phyloP scores from a whole-genome alignment of 2,329 filamentous ascomycete species.

The Trichoderma breve region DNA sequence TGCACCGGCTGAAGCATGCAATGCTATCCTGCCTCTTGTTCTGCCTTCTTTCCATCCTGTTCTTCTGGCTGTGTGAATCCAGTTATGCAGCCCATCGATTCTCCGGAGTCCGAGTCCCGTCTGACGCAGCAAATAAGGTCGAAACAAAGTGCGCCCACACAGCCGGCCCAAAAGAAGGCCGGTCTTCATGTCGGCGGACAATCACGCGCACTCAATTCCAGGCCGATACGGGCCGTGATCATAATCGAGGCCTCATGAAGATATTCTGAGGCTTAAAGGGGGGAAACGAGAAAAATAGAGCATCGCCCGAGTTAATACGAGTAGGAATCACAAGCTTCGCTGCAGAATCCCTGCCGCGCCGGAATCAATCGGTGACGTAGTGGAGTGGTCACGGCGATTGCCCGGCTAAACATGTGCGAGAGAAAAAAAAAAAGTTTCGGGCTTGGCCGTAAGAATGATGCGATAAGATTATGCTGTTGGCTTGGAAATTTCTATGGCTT shows the following conservation, averaged over 20 bases:
- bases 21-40: constrained; percentile 27
- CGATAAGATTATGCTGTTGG: constrained; percentile 21
- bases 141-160: constrained; percentile 41
- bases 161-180: constrained; percentile 44
- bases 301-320: background rate
- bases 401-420: constrained; percentile 30
- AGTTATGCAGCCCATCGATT: constrained; percentile 28
- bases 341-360: constrained; percentile 1
- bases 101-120: constrained; percentile 22
- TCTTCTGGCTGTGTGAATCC: constrained; percentile 27
- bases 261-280: background rate
- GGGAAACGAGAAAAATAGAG: background rate
- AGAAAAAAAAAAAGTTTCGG: constrained; percentile 17
- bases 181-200: constrained; percentile 45
- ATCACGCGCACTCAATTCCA: constrained; percentile 11
- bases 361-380: constrained; percentile 25
- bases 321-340: constrained; percentile 13
- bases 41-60: constrained; percentile 28
- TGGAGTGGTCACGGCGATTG: constrained; percentile 25
- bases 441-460: constrained; percentile 2
- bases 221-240: background rate
- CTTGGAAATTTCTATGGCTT: constrained; percentile 18
- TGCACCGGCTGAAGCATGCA: constrained; percentile 43
- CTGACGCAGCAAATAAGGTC: constrained; percentile 27
- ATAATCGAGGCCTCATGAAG: constrained; percentile 7